These are phyloP conservation scores for Hemileccinum impolitum DNA, from an alignment of 768 basidiomycete genomes.

Conservation along the genomic window DNA sequence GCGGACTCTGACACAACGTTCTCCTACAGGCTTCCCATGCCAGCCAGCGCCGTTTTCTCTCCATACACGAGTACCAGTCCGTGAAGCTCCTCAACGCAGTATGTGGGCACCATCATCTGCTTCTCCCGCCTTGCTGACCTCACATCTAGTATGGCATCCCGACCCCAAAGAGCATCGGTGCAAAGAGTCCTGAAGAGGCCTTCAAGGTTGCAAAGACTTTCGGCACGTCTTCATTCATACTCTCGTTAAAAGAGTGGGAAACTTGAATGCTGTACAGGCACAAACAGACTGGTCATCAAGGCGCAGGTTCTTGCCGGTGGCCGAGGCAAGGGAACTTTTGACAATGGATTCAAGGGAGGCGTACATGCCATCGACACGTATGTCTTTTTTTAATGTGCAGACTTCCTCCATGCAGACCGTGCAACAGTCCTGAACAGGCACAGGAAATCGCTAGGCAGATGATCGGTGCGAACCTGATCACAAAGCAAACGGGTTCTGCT, in stretches of 20 bases:
- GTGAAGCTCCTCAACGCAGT: slow-evolving; percentile 94
- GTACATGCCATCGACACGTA: slow-evolving; percentile 92
- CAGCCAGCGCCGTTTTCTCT: slow-evolving; percentile 87
- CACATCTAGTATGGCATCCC: slow-evolving; percentile 84
- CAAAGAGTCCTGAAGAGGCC: slow-evolving; percentile 87
- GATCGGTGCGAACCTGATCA: slow-evolving; percentile 94
- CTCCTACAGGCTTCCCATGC: slow-evolving; percentile 56
- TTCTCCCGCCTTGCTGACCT: neutral
- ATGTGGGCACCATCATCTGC: slow-evolving; percentile 19
- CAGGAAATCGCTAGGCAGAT: slow-evolving; percentile 85
- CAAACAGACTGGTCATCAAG: slow-evolving; percentile 87
- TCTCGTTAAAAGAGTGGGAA: neutral
- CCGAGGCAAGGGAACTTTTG: slow-evolving; percentile 95
- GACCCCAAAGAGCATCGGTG: slow-evolving; percentile 87
- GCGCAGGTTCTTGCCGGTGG: slow-evolving; percentile 99
- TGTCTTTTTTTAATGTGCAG: slow-evolving; percentile 2
- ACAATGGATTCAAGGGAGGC: slow-evolving; percentile 95
- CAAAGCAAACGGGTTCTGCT: slow-evolving; percentile 93
- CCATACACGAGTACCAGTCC: slow-evolving; percentile 98
- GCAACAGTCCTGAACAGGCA: slow-evolving; percentile 76
- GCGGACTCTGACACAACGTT: neutral
- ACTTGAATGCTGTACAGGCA: slow-evolving; percentile 42
- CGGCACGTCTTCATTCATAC: slow-evolving; percentile 44
- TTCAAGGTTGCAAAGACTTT: slow-evolving; percentile 86
- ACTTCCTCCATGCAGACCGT: slow-evolving; percentile 7